Percentiles rank a stretch among this genome's conserved stretches.
Evolutionary conservation across 78 protist genomes (phyloP).

Genomic region (Dictyostelium purpureum): DNA sequence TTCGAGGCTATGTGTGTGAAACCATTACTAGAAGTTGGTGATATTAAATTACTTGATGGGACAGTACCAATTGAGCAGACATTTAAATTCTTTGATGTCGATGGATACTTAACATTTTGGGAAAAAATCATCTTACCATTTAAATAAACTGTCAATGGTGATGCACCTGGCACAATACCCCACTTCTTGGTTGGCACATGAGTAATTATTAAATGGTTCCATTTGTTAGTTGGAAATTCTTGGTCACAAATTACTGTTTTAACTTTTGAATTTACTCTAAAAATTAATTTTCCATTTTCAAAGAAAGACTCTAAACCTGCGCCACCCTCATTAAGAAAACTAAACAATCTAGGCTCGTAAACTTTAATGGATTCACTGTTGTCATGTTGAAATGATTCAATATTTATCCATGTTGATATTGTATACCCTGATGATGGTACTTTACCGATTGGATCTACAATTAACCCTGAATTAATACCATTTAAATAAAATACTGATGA

Average conservation of each 20-base stretch:
- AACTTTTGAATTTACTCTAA: constrained; percentile 11
- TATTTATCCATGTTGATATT: constrained; percentile 52
- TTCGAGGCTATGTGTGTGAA: background rate
- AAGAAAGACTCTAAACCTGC: constrained; percentile 61
- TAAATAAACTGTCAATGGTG: background rate
- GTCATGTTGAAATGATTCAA: constrained; percentile 19
- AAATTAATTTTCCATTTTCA: background rate
- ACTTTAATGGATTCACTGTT: background rate
- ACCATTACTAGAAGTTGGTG: too few relatives aligned
- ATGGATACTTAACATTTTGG: constrained; percentile 44
- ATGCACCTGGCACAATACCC: constrained; percentile 2
- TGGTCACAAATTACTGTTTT: background rate
- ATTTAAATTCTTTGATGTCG: constrained; percentile 27
- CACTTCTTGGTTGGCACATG: constrained; percentile 40
- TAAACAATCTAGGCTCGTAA: constrained; percentile 59
- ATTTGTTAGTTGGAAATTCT: constrained; percentile 27
- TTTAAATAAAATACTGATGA: constrained; percentile 35
- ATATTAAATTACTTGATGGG: background rate
- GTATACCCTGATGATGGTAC: constrained; percentile 23
- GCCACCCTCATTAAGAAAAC: constrained; percentile 54
- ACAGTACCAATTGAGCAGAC: constrained; percentile 57
- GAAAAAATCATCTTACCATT: constrained; percentile 7
- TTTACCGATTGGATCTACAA: constrained; percentile 59
- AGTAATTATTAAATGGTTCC: constrained; percentile 35
- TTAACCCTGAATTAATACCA: constrained; percentile 55